Percentiles rank a stretch among this genome's conserved stretches.
These are phyloP conservation scores for Diutina rugosa DNA, from an alignment of 1,139 yeast genomes.

Conservation along the genomic window DNA sequence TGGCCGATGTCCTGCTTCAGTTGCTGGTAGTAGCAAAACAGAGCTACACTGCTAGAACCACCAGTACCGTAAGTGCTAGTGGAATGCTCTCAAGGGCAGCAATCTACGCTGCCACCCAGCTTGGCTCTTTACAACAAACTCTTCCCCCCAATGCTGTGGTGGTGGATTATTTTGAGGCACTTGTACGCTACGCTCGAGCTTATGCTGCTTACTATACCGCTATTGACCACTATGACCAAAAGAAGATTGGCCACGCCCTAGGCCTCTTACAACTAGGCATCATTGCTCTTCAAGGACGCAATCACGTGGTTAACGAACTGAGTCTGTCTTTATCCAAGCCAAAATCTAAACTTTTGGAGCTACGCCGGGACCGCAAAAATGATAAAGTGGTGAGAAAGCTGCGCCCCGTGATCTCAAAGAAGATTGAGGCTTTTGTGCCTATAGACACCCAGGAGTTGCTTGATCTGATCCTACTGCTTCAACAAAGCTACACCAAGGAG, in stretches of 20 bases:
- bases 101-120: not conserved
- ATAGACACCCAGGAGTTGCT: too few relatives aligned
- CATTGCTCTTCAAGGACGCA: conserved; percentile 26
- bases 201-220: conserved; percentile 31
- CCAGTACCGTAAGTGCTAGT: too few relatives aligned
- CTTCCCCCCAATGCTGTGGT: not conserved
- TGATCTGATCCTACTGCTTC: conserved; percentile 24
- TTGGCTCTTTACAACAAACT: not conserved
- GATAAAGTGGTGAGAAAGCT: conserved; percentile 24
- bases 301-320: not conserved
- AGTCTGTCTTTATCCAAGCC: conserved; percentile 6
- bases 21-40: not conserved
- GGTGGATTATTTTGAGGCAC: conserved; percentile 16
- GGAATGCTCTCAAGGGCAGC: not conserved
- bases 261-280: conserved; percentile 28
- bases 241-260: conserved; percentile 28
- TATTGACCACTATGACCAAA: conserved; percentile 28
- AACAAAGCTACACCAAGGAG: conserved; percentile 28
- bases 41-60: too few relatives aligned
- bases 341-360: conserved; percentile 6
- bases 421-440: too few relatives aligned
- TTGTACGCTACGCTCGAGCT: conserved; percentile 24
- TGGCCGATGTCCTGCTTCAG: not conserved
- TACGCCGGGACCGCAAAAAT: conserved; percentile 13
- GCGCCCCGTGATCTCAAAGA: conserved; percentile 21